Percentiles rank a stretch among this genome's conserved stretches.
Conservation (phyloP, 768 basidiomycete species). For the Pleurotus platypus region DNA sequence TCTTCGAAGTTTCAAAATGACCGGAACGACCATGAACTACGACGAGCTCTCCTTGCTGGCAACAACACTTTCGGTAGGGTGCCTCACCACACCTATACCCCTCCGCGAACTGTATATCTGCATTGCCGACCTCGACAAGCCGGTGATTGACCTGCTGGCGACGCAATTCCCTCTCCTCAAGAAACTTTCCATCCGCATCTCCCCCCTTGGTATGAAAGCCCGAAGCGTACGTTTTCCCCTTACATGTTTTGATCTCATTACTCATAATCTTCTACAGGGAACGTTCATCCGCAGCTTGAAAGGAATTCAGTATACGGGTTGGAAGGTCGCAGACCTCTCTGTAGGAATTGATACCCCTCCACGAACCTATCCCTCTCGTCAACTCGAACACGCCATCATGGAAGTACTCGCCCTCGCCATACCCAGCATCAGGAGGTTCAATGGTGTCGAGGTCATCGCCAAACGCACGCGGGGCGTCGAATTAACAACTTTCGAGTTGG, state of each 20-base stretch:
- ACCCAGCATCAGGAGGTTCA: constrained; percentile 3
- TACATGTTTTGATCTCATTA: too few species aligned
- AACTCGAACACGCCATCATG: constrained; percentile 4
- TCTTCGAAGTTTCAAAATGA: background rate
- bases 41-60: background rate
- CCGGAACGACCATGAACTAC: background rate
- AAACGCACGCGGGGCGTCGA: background rate
- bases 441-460: background rate
- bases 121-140: background rate
- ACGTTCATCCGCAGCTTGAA: background rate
- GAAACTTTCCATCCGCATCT: background rate
- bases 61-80: background rate
- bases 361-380: background rate
- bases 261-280: background rate
- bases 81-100: background rate
- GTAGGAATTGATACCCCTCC: background rate
- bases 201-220: background rate
- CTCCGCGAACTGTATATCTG: background rate
- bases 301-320: background rate
- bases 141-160: constrained; percentile 1
- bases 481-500: background rate
- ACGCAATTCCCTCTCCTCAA: background rate
- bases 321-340: background rate
- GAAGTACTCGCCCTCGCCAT: constrained; percentile 3
- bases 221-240: background rate